phyloP scores from a whole-genome alignment of 2,329 filamentous ascomycete species.

The Fusarium nanum region DNA sequence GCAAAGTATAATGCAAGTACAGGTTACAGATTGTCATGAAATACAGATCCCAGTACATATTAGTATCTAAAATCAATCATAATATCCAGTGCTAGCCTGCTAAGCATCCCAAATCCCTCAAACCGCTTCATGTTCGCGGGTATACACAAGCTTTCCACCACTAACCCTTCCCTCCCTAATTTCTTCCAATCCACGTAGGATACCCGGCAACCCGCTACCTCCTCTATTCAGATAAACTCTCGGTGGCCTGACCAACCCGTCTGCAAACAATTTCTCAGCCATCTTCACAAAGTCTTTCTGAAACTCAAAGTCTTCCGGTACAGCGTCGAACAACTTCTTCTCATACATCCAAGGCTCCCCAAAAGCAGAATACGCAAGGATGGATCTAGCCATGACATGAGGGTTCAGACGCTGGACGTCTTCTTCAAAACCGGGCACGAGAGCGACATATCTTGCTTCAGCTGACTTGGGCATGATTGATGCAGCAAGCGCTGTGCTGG shows the following conservation, averaged over 20 bases:
- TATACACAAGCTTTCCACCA: conserved; percentile 17
- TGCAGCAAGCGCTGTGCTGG: background rate
- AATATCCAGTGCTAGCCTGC: background rate
- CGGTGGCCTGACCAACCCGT: background rate
- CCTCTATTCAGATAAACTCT: conserved; percentile 3
- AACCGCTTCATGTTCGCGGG: background rate
- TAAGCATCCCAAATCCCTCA: accelerated
- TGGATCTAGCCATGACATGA: background rate
- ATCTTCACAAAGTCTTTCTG: background rate
- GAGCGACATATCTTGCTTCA: background rate
- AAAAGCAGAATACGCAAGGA: conserved; percentile 10
- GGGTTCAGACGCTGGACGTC: background rate
- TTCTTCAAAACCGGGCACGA: background rate
- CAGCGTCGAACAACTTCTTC: background rate
- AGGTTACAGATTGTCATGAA: too few species aligned
- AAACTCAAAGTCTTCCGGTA: conserved; percentile 7
- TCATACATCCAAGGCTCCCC: conserved; percentile 6
- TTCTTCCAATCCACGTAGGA: background rate
- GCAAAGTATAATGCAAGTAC: too few species aligned
- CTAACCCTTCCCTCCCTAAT: background rate
- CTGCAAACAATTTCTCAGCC: background rate
- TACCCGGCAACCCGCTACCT: background rate
- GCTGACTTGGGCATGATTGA: background rate
- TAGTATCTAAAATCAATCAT: too few species aligned
- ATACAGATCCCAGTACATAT: accelerated